Percentiles rank a stretch among this genome's conserved stretches.
phyloP scores from a whole-genome alignment of 352 stramenopile species.

The Phytophthora fragariaefolia region DNA sequence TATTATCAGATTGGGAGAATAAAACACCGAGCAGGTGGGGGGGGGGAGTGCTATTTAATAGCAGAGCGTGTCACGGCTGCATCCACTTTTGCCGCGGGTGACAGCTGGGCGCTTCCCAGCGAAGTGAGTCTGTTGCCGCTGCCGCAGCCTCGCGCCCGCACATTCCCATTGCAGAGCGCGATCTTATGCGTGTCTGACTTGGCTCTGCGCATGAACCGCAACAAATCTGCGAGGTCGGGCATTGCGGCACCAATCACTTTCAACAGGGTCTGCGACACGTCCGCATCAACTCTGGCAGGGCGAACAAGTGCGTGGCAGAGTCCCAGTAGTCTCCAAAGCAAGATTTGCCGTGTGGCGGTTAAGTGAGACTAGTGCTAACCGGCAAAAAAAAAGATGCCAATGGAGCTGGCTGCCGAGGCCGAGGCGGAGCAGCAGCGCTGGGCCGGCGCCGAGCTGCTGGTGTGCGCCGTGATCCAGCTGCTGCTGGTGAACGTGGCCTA shows the following conservation, averaged over 20 bases:
- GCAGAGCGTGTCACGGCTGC: no score
- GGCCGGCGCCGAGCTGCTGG: conserved; percentile 65
- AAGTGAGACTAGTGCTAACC: no score
- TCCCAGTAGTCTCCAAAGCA: not conserved
- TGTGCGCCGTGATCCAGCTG: conserved; percentile 68
- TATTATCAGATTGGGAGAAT: not conserved
- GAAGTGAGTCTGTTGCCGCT: no score
- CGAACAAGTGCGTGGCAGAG: conserved; percentile 15
- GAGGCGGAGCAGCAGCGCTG: conserved; percentile 49
- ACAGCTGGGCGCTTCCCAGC: no score
- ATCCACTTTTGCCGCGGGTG: no score
- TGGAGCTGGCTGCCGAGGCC: conserved; percentile 30
- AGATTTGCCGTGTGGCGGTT: no score
- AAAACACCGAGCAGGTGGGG: no score
- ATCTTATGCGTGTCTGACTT: conserved; percentile 1
- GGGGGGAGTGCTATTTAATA: no score
- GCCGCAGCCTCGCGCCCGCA: not conserved
- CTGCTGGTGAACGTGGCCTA: conserved; percentile 71
- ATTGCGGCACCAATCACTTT: not conserved
- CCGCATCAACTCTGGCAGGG: not conserved
- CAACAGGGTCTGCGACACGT: conserved; percentile 3
- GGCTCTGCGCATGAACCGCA: no score
- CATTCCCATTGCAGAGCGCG: not conserved
- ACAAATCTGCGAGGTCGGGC: no score
- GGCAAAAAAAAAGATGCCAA: conserved; percentile 5